Percentiles rank a stretch among this genome's conserved stretches.
phyloP scores from a whole-genome alignment of 257 asterid genomes.

The Salvia rosmarinus region DNA sequence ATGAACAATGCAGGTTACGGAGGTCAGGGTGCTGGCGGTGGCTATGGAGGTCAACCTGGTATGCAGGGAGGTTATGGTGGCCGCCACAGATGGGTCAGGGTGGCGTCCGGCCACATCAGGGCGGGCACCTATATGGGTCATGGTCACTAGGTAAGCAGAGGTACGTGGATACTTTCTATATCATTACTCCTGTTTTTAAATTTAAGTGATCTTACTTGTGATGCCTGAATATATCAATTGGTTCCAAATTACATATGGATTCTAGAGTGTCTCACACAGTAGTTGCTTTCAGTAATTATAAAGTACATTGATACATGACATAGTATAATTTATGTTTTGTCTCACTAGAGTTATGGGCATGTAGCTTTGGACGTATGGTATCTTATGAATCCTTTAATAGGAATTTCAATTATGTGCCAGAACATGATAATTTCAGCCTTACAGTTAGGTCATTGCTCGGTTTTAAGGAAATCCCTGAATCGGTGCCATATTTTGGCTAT shows the following conservation, averaged over 20 bases:
- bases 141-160: slow-evolving; percentile 72
- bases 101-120: slow-evolving; percentile 78
- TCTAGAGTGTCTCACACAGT: not conserved
- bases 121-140: slow-evolving; percentile 89
- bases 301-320: too few relatives aligned
- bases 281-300: not conserved
- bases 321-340: too few relatives aligned
- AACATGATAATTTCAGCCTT: too few relatives aligned
- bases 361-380: not conserved
- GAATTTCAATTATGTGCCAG: too few relatives aligned
- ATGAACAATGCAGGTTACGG: slow-evolving; percentile 74
- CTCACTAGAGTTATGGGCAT: not conserved
- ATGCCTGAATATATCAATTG: slow-evolving; percentile 3
- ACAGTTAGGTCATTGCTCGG: too few relatives aligned
- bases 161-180: slow-evolving; percentile 24
- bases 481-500: too few relatives aligned
- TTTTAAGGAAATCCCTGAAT: too few relatives aligned
- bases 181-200: not conserved
- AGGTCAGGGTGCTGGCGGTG: slow-evolving; percentile 61
- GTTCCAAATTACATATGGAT: not conserved
- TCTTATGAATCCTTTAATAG: not conserved
- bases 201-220: slow-evolving; percentile 6
- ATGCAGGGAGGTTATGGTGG: slow-evolving; percentile 74
- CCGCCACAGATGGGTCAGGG: slow-evolving; percentile 88
- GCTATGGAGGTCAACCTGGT: slow-evolving; percentile 77